These are phyloP conservation scores for Tuber magnatum DNA, from an alignment of 495 filamentous ascomycete species.

Conservation along the genomic window DNA sequence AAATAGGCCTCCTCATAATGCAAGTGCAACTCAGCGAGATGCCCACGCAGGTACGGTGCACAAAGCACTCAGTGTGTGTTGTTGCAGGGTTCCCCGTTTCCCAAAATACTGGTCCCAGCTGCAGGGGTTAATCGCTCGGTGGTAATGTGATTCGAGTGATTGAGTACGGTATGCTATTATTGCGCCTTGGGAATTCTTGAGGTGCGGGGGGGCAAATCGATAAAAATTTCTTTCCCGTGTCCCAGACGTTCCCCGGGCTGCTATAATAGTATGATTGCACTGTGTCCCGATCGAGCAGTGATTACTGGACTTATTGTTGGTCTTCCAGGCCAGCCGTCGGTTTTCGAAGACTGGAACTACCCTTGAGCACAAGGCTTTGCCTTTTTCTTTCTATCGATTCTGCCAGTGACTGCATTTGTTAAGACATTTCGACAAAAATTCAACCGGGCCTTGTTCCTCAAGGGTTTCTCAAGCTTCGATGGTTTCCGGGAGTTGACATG, in stretches of 20 bases:
- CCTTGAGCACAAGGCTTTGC: neutral
- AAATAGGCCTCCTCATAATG: neutral
- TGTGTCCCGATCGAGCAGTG: neutral
- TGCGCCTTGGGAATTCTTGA: neutral
- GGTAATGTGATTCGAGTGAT: neutral
- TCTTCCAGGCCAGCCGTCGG: neutral
- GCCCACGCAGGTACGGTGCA: neutral
- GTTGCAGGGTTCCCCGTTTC: neutral
- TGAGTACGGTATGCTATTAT: neutral
- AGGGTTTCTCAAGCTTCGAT: neutral
- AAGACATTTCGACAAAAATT: neutral
- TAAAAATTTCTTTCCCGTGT: neutral
- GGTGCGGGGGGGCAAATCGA: neutral
- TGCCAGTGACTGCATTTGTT: neutral
- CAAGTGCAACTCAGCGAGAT: neutral
- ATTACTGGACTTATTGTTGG: neutral
- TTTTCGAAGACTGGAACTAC: neutral
- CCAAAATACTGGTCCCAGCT: neutral
- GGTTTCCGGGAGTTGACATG: neutral
- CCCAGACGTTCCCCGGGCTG: neutral
- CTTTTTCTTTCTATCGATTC: neutral
- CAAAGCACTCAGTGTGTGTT: neutral
- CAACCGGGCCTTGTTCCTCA: neutral
- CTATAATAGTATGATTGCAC: neutral
- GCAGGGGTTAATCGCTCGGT: neutral